These are phyloP conservation scores for Boletus rubroflammeus DNA, from an alignment of 768 basidiomycete species.

Conservation along the genomic window DNA sequence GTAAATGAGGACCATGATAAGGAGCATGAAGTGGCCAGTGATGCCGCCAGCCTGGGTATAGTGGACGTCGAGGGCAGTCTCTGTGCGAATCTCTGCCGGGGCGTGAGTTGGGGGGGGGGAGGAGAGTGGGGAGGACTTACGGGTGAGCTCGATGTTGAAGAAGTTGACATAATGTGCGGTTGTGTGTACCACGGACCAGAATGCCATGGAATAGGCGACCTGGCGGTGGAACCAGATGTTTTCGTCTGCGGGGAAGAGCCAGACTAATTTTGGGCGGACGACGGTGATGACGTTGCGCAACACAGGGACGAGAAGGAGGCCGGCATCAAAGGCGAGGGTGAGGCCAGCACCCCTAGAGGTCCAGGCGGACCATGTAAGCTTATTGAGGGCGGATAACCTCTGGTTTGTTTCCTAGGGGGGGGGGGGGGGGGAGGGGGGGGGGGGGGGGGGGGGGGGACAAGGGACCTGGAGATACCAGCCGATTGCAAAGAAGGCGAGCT, in stretches of 20 bases:
- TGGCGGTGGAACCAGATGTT: conserved; percentile 96
- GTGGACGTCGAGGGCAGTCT: conserved; percentile 79
- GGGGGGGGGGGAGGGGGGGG: conserved; percentile 1
- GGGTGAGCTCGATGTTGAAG: conserved; percentile 84
- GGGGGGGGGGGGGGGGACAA: not conserved
- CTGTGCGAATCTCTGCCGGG: conserved; percentile 68
- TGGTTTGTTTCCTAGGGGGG: conserved; percentile 50
- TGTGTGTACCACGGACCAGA: conserved; percentile 90
- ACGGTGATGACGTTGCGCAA: conserved; percentile 83
- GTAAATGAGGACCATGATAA: conserved; percentile 92
- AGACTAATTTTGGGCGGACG: conserved; percentile 74
- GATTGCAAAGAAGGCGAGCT: conserved; percentile 70
- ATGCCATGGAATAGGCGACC: conserved; percentile 91
- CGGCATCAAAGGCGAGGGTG: conserved; percentile 82
- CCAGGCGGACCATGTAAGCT: conserved; percentile 84
- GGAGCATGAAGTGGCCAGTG: conserved; percentile 92
- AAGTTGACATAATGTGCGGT: conserved; percentile 95
- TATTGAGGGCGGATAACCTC: conserved; percentile 72
- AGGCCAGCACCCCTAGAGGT: conserved; percentile 87
- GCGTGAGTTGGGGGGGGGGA: not conserved
- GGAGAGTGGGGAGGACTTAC: conserved; percentile 39
- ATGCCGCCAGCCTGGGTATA: conserved; percentile 89
- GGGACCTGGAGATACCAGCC: conserved; percentile 85
- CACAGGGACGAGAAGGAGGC: conserved; percentile 85
- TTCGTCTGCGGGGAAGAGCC: conserved; percentile 90